Base-by-base conservation (phyloP, 495 filamentous ascomycete species). In the Aspergillus incahuasiensis region DNA sequence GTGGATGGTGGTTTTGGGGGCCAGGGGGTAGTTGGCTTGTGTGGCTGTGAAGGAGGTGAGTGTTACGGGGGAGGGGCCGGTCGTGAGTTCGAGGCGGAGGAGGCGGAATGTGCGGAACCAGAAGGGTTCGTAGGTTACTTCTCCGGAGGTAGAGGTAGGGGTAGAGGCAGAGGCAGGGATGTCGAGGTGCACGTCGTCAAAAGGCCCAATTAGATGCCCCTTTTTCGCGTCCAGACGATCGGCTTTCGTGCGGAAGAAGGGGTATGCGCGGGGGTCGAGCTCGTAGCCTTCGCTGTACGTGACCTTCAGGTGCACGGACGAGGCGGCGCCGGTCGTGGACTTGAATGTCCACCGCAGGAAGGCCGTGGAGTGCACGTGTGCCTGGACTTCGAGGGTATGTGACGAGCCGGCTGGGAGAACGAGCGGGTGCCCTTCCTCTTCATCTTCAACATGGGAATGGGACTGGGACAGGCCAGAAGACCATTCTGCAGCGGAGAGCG, bases 271-370 rank as follows among this genome's bases (percentile, higher is more conserved):
- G 49, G 72, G 70, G 41, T 71, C 63, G 3, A 72, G 63, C 47
- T 74, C 70, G 54, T 74, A 74, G 35, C 70, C 70, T 53, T 74
- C 72, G 6, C 68, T 70, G 44, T 74, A 70, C 6, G 70, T 74
- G 19, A 70, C 59, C 44, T 62, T 64, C 11, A 74, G 51, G 12
- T 43, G 58, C 15, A 71, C 50, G 4, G 66, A 39, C 8, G 68
- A 64, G 48, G 35, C 0, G 49, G 42, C 1, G 25, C 30, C 32
- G 8, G 32, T n/a, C n/a, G n/a, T 35, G 1, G 61, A 58, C 16
- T 61, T 61, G 56, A 74, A 73, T 1, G 50, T 51, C 65, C 66
- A 74, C 54, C 48, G 47, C 2, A 73, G 52, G 16, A 74, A 73
- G 4, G 70, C 71, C 3, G 71, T 74, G 12, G 70, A 71, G 52